Evolutionary conservation across 1,139 yeast species (phyloP).

Genomic region (Candida tetrigidarum): DNA sequence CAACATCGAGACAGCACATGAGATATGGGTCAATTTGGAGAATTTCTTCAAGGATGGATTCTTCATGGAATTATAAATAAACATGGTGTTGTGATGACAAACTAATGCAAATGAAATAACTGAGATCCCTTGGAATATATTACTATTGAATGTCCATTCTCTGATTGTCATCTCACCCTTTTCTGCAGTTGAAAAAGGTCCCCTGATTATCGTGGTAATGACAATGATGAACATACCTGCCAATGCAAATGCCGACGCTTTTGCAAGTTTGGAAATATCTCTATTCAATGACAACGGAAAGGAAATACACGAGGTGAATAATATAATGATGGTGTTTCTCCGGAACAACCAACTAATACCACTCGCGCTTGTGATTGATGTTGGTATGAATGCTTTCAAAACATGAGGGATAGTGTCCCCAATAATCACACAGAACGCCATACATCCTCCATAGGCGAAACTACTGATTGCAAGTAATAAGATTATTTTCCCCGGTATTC

Average conservation of each 20-base stretch:
- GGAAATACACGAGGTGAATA: conserved; percentile 74
- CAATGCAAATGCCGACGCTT: conserved; percentile 86
- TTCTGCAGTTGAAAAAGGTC: conserved; percentile 59
- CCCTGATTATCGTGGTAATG: conserved; percentile 69
- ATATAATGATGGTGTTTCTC: conserved; percentile 67
- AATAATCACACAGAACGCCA: conserved; percentile 92
- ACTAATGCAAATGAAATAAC: conserved; percentile 93
- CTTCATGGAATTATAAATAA: conserved; percentile 82
- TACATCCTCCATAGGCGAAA: conserved; percentile 93
- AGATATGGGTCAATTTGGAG: conserved; percentile 77
- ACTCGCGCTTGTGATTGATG: conserved; percentile 39
- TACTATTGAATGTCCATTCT: conserved; percentile 61
- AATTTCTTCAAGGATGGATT: conserved; percentile 79
- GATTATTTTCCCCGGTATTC: conserved; percentile 67
- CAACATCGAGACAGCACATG: conserved; percentile 79
- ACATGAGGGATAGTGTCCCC: conserved; percentile 97
- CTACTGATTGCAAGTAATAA: conserved; percentile 79
- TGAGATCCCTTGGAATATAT: conserved; percentile 85
- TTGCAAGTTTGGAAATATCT: conserved; percentile 85
- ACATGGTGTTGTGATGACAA: conserved; percentile 92
- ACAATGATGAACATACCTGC: conserved; percentile 84
- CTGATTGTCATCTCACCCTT: conserved; percentile 51
- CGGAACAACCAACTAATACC: conserved; percentile 56
- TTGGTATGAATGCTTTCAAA: conserved; percentile 66
- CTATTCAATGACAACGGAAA: conserved; percentile 81